phyloP scores from a whole-genome alignment of 192 early-diverging fungal species.

The Mortierella claussenii region DNA sequence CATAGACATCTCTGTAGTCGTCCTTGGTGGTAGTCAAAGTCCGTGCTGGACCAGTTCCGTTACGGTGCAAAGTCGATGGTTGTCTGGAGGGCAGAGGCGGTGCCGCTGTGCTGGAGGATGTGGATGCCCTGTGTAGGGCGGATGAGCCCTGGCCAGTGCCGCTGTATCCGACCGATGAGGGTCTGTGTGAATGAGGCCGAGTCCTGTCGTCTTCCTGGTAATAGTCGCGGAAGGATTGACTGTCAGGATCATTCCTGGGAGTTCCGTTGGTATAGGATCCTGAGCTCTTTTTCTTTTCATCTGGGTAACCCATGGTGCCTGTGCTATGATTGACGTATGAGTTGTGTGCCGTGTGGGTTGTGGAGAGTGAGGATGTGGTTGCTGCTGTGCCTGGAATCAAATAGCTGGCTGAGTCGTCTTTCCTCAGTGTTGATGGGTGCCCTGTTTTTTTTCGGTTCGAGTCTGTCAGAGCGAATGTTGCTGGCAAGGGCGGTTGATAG shows the following conservation, averaged over 20 bases:
- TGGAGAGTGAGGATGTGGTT: no score
- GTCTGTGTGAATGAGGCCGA: no score
- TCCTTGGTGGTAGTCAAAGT: constrained; percentile 34
- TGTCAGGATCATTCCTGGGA: neutral
- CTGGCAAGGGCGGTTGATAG: neutral
- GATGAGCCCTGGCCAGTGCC: neutral
- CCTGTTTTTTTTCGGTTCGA: no score
- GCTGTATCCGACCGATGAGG: constrained; percentile 2
- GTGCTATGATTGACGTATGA: neutral
- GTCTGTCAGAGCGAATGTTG: no score
- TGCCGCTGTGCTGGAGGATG: neutral
- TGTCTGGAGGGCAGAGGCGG: constrained; percentile 19
- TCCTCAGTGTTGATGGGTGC: no score
- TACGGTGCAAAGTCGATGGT: constrained; percentile 10
- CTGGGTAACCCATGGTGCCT: constrained; percentile 27
- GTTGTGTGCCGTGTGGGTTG: no score
- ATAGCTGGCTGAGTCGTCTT: no score
- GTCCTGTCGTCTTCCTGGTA: constrained; percentile 13
- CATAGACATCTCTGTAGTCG: constrained; percentile 67
- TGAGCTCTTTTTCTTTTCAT: constrained; percentile 16
- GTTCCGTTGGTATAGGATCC: neutral
- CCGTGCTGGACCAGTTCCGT: neutral
- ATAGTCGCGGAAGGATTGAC: neutral
- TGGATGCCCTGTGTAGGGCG: neutral
- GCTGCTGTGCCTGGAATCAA: no score